A percentile compares a stretch with the other conserved stretches of the same genome.
These are phyloP conservation scores for Calocera cornea DNA, from an alignment of 768 basidiomycete species.

Conservation along the genomic window DNA sequence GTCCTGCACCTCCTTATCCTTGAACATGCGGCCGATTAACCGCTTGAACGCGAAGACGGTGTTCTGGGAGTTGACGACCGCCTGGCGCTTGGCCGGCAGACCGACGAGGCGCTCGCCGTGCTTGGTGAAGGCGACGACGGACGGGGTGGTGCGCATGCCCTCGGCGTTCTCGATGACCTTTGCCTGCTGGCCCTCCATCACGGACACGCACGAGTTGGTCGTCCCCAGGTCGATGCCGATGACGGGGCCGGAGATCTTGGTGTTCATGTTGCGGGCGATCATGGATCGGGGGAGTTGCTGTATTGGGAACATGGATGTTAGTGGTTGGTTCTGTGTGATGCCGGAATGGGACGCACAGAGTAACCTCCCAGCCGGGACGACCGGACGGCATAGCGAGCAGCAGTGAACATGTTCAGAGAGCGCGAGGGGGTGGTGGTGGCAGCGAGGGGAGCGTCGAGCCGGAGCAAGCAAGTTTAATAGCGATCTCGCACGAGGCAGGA, in stretches of 20 bases:
- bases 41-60: slow-evolving; percentile 93
- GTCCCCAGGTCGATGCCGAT: slow-evolving; percentile 95
- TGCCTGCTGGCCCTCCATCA: slow-evolving; percentile 92
- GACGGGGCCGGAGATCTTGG: slow-evolving; percentile 84
- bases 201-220: slow-evolving; percentile 79
- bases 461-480: background rate
- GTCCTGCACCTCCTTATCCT: slow-evolving; percentile 83
- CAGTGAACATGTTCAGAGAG: slow-evolving; percentile 18
- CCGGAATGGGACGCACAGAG: slow-evolving; percentile 6
- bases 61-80: slow-evolving; percentile 87
- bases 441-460: slow-evolving; percentile 4
- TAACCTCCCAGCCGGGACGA: slow-evolving; percentile 8
- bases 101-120: slow-evolving; percentile 94
- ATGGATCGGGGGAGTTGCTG: slow-evolving; percentile 44
- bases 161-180: slow-evolving; percentile 96
- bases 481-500: no score
- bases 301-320: slow-evolving; percentile 12
- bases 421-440: slow-evolving; percentile 6
- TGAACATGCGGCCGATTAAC: slow-evolving; percentile 84
- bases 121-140: slow-evolving; percentile 97
- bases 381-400: slow-evolving; percentile 15
- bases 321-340: background rate
- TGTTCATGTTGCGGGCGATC: slow-evolving; percentile 88
- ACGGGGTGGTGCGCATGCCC: slow-evolving; percentile 95
- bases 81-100: slow-evolving; percentile 93